These are phyloP conservation scores for Saxispiralis lemnorum DNA, from an alignment of 495 filamentous ascomycete species.

Conservation along the genomic window DNA sequence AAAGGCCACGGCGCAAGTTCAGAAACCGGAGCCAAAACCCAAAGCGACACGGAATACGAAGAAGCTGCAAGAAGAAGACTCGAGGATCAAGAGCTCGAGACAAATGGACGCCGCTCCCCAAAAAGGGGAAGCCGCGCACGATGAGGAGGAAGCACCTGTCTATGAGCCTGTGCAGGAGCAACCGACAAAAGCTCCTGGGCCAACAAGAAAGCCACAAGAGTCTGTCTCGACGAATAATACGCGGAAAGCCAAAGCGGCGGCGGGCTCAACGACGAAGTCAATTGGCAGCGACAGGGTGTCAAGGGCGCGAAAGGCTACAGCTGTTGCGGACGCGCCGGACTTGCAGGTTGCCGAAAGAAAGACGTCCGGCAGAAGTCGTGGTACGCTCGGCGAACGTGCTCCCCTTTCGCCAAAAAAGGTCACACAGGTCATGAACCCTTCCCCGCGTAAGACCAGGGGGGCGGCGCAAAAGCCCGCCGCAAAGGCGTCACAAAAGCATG, in stretches of 20 bases:
- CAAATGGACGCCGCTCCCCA: not conserved
- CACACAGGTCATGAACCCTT: constrained; percentile 10
- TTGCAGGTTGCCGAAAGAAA: not conserved
- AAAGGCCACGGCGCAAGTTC: constrained; percentile 6
- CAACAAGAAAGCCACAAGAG: not conserved
- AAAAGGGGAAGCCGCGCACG: not conserved
- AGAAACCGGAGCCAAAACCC: constrained; percentile 1
- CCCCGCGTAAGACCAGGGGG: not conserved
- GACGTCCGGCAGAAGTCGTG: not conserved
- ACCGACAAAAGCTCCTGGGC: not conserved
- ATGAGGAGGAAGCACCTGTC: not conserved
- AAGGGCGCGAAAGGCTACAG: not conserved
- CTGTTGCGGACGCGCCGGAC: not conserved
- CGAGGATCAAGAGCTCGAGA: not conserved
- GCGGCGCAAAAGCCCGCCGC: not conserved
- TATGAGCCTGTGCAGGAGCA: not conserved
- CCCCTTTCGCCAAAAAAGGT: constrained; percentile 16
- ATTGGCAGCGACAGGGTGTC: not conserved
- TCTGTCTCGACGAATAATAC: not conserved
- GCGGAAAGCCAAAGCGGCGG: not conserved
- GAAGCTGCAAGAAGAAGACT: not conserved
- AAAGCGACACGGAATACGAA: not conserved
- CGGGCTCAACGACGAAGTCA: too few relatives aligned
- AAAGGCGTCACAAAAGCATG: not conserved
- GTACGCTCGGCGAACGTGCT: not conserved